A percentile compares a stretch with the other conserved stretches of the same genome.
These are phyloP conservation scores for Vanrija sp. DNA, from an alignment of 1,284 basidiomycete species.

Conservation along the genomic window DNA sequence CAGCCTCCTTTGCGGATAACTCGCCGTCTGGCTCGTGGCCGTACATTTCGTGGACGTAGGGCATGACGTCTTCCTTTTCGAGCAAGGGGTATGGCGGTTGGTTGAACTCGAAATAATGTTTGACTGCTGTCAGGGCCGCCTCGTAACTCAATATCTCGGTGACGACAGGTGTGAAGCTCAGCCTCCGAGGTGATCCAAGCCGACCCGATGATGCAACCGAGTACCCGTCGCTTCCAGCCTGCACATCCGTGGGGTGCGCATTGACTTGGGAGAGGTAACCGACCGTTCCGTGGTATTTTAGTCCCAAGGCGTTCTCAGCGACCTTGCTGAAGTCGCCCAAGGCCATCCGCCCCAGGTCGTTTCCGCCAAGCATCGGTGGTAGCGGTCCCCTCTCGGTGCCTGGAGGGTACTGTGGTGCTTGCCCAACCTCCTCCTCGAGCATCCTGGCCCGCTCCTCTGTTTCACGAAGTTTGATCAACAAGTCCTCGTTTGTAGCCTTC, in stretches of 20 bases:
- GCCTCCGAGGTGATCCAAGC: not conserved
- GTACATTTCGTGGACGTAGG: conserved; percentile 24
- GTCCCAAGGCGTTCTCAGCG: no score
- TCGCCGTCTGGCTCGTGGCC: conserved; percentile 5
- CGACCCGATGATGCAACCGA: not conserved
- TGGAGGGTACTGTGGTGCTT: no score
- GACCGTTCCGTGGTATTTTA: no score
- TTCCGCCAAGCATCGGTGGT: no score
- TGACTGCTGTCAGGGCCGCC: conserved; percentile 17
- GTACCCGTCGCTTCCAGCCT: not conserved
- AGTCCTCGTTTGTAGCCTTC: conserved; percentile 25
- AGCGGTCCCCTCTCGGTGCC: no score
- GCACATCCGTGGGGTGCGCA: not conserved
- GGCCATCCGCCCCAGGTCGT: no score
- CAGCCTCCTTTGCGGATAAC: no score
- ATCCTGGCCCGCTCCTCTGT: conserved; percentile 30
- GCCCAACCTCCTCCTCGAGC: conserved; percentile 25
- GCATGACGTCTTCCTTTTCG: conserved; percentile 20
- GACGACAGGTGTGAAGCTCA: conserved; percentile 4
- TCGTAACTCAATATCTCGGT: conserved; percentile 15
- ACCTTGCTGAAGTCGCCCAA: no score
- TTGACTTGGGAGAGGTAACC: no score
- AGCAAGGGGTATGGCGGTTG: conserved; percentile 30
- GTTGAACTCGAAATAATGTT: conserved; percentile 27
- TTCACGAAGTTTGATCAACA: conserved; percentile 24